Base-by-base conservation (phyloP, 139 green algal species). In the Chlorella vulgaris region DNA sequence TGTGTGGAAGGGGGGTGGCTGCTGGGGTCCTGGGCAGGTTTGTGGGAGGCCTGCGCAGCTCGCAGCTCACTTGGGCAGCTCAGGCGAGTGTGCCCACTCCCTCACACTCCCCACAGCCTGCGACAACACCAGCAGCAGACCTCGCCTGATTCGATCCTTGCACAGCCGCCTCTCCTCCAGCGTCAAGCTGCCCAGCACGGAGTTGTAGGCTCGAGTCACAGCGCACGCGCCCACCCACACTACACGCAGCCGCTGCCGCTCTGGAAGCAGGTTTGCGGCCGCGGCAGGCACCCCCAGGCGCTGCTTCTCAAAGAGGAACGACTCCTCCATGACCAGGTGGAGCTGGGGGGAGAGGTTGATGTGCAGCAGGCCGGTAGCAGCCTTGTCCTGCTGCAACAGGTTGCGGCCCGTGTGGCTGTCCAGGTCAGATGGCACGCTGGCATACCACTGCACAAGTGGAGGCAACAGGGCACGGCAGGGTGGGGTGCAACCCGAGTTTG, bases 341-440 rank as follows among this genome's bases (percentile, higher is more conserved):
- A 97, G 82, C 73, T 91, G 78, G 51, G 89, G 89, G 86, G 96
- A 86, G 78, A 97, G 96, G 85, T 96, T 96, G 76, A 96, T 89
- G 10, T 82, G 85, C 75, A 97, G 81, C 35, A 94, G 78, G 36
- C 92, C 92, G 43, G 92, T 91, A 88, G 87, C 61, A 4, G 76
- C 74, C 68, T 91, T 92, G 82, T 96, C 80, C 83, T 83, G 76
- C 4, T 71, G 43, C 74, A 96, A 84, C 65, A 98, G 89, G 62
- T 80, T 92, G 63, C 84, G 77, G 62, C 93, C 84, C 63, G 96
- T 91, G 86, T 90, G 87, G 55, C 88, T 86, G 7, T 67, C 73
- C 39, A 96, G 88, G 61, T 60, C 82, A 24, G 69, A n/a, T 31
- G 94, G 86, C 3, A 96, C 87, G 60, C 65, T 91, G 38, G 80